Percentiles rank a stretch among this genome's conserved stretches.
phyloP scores from a whole-genome alignment of 108 stramenopile species.

The Discostella stelligeroides region DNA sequence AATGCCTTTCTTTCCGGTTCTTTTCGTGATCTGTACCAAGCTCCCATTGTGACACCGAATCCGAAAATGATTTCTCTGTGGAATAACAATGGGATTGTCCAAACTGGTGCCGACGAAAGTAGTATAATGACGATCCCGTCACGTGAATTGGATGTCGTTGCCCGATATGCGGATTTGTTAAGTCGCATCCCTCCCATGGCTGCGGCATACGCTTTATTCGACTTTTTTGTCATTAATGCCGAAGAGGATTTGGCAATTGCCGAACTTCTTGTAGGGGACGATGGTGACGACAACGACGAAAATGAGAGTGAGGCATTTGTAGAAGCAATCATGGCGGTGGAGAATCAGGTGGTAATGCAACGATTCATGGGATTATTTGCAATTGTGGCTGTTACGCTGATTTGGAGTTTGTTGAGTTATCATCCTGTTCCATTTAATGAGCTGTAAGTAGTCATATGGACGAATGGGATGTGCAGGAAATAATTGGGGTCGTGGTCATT shows the following conservation, averaged over 20 bases:
- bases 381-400: constrained; percentile 31
- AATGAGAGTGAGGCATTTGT: constrained; percentile 16
- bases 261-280: constrained; percentile 28
- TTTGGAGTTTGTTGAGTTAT: constrained; percentile 30
- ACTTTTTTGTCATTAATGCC: constrained; percentile 47
- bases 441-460: constrained; percentile 1
- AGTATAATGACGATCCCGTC: constrained; percentile 26
- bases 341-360: constrained; percentile 22
- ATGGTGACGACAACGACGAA: not conserved
- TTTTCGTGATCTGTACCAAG: constrained; percentile 36
- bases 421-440: constrained; percentile 49
- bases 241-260: constrained; percentile 46
- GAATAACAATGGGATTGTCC: constrained; percentile 1
- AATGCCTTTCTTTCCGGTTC: constrained; percentile 42
- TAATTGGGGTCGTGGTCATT: too few species aligned
- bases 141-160: constrained; percentile 35
- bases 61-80: not conserved
- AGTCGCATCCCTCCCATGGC: constrained; percentile 40
- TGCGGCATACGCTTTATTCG: constrained; percentile 36
- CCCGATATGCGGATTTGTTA: constrained; percentile 44
- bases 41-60: constrained; percentile 16
- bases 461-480: too few species aligned
- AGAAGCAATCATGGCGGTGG: constrained; percentile 37
- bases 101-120: not conserved
- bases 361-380: constrained; percentile 38